Conservation (phyloP, 805 yeast species). For the Pichia cephalocereana region DNA sequence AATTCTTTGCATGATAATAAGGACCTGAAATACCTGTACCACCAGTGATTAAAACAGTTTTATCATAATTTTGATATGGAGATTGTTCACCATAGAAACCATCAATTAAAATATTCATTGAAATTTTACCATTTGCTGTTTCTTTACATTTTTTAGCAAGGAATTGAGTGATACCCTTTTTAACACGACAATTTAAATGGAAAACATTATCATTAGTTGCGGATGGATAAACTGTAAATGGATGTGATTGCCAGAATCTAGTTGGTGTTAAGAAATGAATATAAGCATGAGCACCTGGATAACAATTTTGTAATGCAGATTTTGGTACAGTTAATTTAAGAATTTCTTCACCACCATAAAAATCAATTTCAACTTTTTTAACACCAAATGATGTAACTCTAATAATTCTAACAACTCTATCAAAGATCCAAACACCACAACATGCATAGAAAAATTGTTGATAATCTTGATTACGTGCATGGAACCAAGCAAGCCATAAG, state of each 20-base stretch:
- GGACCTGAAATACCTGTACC: conserved; percentile 69
- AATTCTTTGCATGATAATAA: conserved; percentile 31
- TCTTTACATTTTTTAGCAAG: conserved; percentile 23
- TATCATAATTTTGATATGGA: conserved; percentile 42
- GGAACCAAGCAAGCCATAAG: conserved; percentile 49
- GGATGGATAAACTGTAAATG: conserved; percentile 49
- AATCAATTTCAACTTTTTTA: conserved; percentile 10
- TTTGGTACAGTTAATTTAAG: conserved; percentile 37
- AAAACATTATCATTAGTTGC: conserved; percentile 28
- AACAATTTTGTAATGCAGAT: conserved; percentile 41
- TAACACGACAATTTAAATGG: conserved; percentile 39
- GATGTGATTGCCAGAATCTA: conserved; percentile 50
- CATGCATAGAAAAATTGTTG: conserved; percentile 28
- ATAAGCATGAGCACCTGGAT: conserved; percentile 54
- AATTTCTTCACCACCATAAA: conserved; percentile 34
- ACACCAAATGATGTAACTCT: conserved; percentile 27
- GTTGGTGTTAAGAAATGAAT: conserved; percentile 45
- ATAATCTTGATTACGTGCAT: conserved; percentile 32
- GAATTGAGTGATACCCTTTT: conserved; percentile 48
- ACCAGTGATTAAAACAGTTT: conserved; percentile 56
- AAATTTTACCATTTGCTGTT: conserved; percentile 12
- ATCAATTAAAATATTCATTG: conserved; percentile 39
- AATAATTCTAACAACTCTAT: conserved; percentile 37
- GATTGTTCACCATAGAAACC: conserved; percentile 65
- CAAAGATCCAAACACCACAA: conserved; percentile 44